phyloP scores from a whole-genome alignment of 1,139 yeast genomes.

The Petasospora rhodanensis region DNA sequence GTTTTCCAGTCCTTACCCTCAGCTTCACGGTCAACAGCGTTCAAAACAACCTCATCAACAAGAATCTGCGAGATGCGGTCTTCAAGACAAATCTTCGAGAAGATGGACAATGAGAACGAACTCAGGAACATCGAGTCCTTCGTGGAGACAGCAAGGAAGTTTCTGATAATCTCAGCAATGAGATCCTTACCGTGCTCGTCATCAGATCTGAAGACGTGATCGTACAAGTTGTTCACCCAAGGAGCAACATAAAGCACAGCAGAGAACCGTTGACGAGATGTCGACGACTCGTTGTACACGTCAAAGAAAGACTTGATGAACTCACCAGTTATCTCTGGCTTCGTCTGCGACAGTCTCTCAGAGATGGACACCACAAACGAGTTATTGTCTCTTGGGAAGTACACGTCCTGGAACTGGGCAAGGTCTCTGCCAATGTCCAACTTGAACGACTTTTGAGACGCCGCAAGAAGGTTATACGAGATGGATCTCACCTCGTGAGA shows the following conservation, averaged over 20 bases:
- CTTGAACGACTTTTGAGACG: slow-evolving; percentile 56
- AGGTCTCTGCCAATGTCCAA: slow-evolving; percentile 58
- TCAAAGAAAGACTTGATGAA: slow-evolving; percentile 59
- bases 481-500: slow-evolving; percentile 57
- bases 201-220: slow-evolving; percentile 48
- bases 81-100: slow-evolving; percentile 66
- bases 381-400: slow-evolving; percentile 70
- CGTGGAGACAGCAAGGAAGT: slow-evolving; percentile 56
- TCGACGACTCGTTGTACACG: slow-evolving; percentile 40
- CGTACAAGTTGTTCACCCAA: slow-evolving; percentile 72
- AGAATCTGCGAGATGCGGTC: slow-evolving; percentile 53
- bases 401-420: slow-evolving; percentile 54
- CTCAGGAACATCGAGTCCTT: slow-evolving; percentile 36
- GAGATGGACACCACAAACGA: slow-evolving; percentile 62
- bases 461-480: slow-evolving; percentile 61
- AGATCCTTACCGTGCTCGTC: slow-evolving; percentile 57
- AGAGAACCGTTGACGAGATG: slow-evolving; percentile 31
- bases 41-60: slow-evolving; percentile 69
- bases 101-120: slow-evolving; percentile 55
- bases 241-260: slow-evolving; percentile 46
- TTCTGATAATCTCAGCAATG: slow-evolving; percentile 58
- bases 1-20: slow-evolving; percentile 67
- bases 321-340: slow-evolving; percentile 60
- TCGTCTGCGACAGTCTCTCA: slow-evolving; percentile 47
- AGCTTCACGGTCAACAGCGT: slow-evolving; percentile 71